Conservation (phyloP, 1,284 basidiomycete species). For the Anthracocystis walkeri region DNA sequence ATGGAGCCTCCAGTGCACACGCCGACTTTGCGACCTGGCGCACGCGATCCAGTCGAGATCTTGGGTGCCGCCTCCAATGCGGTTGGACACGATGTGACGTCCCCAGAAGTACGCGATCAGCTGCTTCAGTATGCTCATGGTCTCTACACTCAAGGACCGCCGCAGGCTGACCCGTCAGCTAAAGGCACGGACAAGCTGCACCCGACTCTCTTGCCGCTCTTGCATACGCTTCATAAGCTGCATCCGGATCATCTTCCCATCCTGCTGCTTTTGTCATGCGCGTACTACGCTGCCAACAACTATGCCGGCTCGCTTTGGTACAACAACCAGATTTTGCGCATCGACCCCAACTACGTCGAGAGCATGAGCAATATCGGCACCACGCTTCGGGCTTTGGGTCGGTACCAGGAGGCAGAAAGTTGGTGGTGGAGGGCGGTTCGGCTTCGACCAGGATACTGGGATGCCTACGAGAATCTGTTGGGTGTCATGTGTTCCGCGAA, state of each 20-base stretch:
- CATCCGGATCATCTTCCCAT: conserved; percentile 63
- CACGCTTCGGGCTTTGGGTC: conserved; percentile 71
- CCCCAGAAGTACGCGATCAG: conserved; percentile 61
- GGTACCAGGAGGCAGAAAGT: conserved; percentile 70
- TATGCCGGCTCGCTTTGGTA: conserved; percentile 67
- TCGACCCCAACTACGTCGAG: conserved; percentile 71
- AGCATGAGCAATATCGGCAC: conserved; percentile 73
- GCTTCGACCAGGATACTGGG: conserved; percentile 71
- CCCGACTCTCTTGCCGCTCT: conserved; percentile 61
- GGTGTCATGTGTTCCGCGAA: conserved; percentile 70
- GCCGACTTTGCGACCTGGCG: conserved; percentile 28
- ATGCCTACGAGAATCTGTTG: conserved; percentile 72
- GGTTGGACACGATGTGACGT: conserved; percentile 48
- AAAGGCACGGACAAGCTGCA: conserved; percentile 54
- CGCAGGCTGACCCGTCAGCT: conserved; percentile 11
- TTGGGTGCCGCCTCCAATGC: conserved; percentile 54
- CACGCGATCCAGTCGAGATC: conserved; percentile 62
- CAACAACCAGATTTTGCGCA: conserved; percentile 67
- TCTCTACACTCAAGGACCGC: conserved; percentile 57
- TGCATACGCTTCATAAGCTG: conserved; percentile 63
- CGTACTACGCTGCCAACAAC: conserved; percentile 64
- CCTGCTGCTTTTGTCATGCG: conserved; percentile 64
- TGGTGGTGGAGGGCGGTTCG: conserved; percentile 73
- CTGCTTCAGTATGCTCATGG: conserved; percentile 66
- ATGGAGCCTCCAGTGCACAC: conserved; percentile 42